Conservation (phyloP, 1,284 basidiomycete species). For the Ustilago xerochloae region DNA sequence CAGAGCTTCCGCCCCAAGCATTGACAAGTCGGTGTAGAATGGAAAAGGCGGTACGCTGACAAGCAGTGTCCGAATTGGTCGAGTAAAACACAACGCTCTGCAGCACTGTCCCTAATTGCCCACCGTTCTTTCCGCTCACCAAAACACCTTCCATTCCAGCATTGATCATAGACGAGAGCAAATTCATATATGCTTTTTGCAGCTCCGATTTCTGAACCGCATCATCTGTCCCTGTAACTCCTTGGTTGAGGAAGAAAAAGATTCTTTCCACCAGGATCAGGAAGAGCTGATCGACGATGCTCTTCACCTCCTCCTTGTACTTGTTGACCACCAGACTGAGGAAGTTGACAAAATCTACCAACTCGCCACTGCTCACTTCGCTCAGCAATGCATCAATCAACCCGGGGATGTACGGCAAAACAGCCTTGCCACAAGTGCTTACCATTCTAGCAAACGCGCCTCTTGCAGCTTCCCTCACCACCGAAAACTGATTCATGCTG, state of each 20-base stretch:
- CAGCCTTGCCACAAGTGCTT: conserved; percentile 84
- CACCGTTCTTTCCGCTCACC: conserved; percentile 85
- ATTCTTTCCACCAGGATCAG: conserved; percentile 87
- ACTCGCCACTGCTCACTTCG: conserved; percentile 88
- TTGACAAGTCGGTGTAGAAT: conserved; percentile 79
- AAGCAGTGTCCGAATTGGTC: conserved; percentile 65
- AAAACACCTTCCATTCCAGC: conserved; percentile 82
- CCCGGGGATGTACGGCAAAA: conserved; percentile 79
- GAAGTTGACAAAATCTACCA: conserved; percentile 96
- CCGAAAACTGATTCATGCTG: conserved; percentile 85
- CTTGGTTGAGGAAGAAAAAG: conserved; percentile 81
- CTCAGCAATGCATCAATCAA: conserved; percentile 88
- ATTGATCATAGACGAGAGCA: conserved; percentile 84
- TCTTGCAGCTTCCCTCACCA: conserved; percentile 90
- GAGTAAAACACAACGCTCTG: conserved; percentile 73
- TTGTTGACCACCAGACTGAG: conserved; percentile 90
- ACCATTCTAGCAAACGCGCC: conserved; percentile 87
- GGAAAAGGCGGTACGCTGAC: conserved; percentile 83
- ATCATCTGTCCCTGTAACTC: conserved; percentile 91
- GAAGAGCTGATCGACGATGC: conserved; percentile 89
- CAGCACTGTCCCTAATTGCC: conserved; percentile 81
- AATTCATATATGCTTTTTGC: conserved; percentile 86
- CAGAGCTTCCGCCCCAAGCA: conserved; percentile 76
- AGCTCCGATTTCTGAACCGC: conserved; percentile 83
- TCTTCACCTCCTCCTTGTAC: conserved; percentile 85